These are phyloP conservation scores for Wallacemonas sp. DNA, from an alignment of 208 protist species.

Conservation along the genomic window DNA sequence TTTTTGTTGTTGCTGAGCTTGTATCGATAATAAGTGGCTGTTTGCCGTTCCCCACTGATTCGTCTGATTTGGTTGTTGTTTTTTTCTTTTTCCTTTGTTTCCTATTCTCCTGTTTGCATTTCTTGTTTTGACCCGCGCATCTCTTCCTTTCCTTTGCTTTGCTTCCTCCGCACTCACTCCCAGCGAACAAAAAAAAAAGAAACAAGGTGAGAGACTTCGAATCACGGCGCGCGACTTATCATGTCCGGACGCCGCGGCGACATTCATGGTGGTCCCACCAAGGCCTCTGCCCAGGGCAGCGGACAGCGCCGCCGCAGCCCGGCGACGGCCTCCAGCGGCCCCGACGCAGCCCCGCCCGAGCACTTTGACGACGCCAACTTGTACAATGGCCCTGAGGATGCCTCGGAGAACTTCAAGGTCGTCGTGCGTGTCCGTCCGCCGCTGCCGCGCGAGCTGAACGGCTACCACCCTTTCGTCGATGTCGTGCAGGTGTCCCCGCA, in stretches of 20 bases:
- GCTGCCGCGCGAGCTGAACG: constrained; percentile 74
- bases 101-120: background rate
- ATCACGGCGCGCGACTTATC: no score
- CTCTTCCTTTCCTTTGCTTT: no score
- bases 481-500: constrained; percentile 60
- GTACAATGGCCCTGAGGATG: constrained; percentile 20
- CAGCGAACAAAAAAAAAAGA: no score
- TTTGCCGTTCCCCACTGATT: background rate
- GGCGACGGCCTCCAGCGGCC: no score
- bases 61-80: background rate
- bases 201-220: no score
- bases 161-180: no score
- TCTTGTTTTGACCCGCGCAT: no score
- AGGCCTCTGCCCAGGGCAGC: background rate
- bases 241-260: constrained; percentile 10
- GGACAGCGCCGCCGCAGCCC: background rate
- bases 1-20: no score
- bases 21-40: no score
- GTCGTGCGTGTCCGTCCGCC: constrained; percentile 89
- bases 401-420: constrained; percentile 76
- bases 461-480: constrained; percentile 57
- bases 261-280: background rate
- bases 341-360: constrained; percentile 3
- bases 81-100: constrained; percentile 21
- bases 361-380: constrained; percentile 33